Conservation (phyloP, 805 yeast species). For the Pichia cephalocereana region DNA sequence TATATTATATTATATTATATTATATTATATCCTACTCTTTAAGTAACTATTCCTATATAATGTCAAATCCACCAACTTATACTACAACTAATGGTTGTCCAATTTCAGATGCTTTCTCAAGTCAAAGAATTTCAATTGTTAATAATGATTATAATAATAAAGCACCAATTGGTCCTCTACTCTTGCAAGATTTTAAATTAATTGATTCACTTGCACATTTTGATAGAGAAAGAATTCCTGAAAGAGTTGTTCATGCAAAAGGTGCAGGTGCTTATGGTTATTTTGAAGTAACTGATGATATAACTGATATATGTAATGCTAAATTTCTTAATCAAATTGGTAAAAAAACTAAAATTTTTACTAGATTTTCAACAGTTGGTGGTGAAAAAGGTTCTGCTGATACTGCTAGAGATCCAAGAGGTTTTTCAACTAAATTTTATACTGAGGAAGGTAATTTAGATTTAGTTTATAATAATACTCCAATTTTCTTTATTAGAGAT, state of each 20-base stretch:
- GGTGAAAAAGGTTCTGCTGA: slow-evolving; percentile 79
- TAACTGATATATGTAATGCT: slow-evolving; percentile 61
- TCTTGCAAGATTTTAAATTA: slow-evolving; percentile 73
- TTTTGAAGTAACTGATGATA: slow-evolving; percentile 82
- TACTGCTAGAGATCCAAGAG: slow-evolving; percentile 83
- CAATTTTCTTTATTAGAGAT: slow-evolving; percentile 77
- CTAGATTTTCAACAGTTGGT: slow-evolving; percentile 82
- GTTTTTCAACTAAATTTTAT: slow-evolving; percentile 70
- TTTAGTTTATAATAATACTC: slow-evolving; percentile 80
- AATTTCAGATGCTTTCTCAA: slow-evolving; percentile 65
- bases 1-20: too few relatives aligned
- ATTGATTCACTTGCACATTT: slow-evolving; percentile 79
- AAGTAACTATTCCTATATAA: slow-evolving; percentile 2
- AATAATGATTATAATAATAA: slow-evolving; percentile 19
- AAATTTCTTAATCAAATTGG: slow-evolving; percentile 67
- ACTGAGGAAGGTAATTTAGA: slow-evolving; percentile 81
- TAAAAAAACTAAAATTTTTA: slow-evolving; percentile 64
- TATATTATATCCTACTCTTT: too few relatives aligned
- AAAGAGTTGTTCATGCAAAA: slow-evolving; percentile 88
- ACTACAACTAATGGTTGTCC: slow-evolving; percentile 74
- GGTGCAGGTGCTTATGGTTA: slow-evolving; percentile 88
- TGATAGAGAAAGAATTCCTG: slow-evolving; percentile 85
- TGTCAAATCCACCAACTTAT: slow-evolving; percentile 43
- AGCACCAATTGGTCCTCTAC: slow-evolving; percentile 53
- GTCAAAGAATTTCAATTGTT: slow-evolving; percentile 63